Evolutionary conservation across 164 flowering plant genomes (phyloP), one percentile per base, ranked within the genome.

Genomic region (Pachysandra terminalis): DNA sequence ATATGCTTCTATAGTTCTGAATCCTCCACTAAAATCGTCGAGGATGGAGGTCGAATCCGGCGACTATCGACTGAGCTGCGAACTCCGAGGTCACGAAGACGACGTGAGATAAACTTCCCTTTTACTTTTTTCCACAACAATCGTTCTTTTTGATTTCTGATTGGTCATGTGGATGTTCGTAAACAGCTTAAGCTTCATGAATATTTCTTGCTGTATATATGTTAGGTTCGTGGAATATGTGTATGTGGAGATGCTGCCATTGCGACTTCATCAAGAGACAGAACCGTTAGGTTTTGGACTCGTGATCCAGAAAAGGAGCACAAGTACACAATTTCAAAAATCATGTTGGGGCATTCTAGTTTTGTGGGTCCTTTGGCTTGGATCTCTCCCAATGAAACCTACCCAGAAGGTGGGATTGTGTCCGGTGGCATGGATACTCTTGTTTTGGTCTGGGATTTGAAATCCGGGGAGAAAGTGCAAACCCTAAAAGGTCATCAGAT

Each of bases 361-460:
- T 96, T 93, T 66, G 99, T 96, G 57, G 98, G 96, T 2, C 98
- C 99, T 4, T 58, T 96, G 79, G 83, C 88, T 27, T 96, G 98
- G 98, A 80, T 93, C 71, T 28, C 86, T 8, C 96, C 97, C 0
- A 79, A 70, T 67, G 86, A 83, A 19, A 84, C 79, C 58, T 85
- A 78, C 62, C 87, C 86, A 0, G 92, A 84, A 68, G 99, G 99
- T 61, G 82, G 90, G 53, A 62, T 96, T 65, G 94, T 93, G 25
- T 96, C 99, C 9, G 98, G 98, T 64, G 98, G 98, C 19, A 93
- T 93, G 98, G 99, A 96, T 71, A 88, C 96, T 0, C 74, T 87
- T 55, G 79, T 87, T 49, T 25, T 91, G 61, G 83, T 86, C 9
- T 96, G 99, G 99, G 90, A 96, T 77, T 75, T 96, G 83, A 80